A percentile compares a stretch with the other conserved stretches of the same genome.
phyloP scores from a whole-genome alignment of 2,329 filamentous ascomycete genomes.

The Lecanicillium sp. region DNA sequence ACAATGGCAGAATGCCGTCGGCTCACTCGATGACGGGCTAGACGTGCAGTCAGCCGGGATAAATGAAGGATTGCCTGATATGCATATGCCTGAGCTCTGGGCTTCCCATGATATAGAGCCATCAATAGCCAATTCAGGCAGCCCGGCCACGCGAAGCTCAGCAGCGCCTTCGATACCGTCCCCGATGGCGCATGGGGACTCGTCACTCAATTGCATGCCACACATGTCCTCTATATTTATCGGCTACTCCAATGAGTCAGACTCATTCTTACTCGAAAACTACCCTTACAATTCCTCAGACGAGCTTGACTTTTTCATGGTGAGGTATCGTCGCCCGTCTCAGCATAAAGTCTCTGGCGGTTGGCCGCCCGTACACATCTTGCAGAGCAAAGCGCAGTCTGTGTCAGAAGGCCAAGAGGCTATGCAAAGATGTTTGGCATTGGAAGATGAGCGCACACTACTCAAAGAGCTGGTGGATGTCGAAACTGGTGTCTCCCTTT shows the following conservation, averaged over 20 bases:
- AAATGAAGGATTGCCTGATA: no score
- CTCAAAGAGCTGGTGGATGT: slow-evolving; percentile 10
- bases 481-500: slow-evolving; percentile 9
- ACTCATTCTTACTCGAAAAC: slow-evolving; percentile 14
- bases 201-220: slow-evolving; percentile 1
- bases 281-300: slow-evolving; percentile 17
- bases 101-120: no score
- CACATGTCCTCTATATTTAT: slow-evolving; percentile 10
- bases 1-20: no score
- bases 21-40: no score
- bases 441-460: slow-evolving; percentile 6
- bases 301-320: slow-evolving; percentile 19
- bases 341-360: neutral
- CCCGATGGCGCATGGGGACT: no score
- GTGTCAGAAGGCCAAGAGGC: slow-evolving; percentile 5
- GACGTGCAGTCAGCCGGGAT: no score
- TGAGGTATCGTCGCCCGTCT: slow-evolving; percentile 12
- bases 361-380: slow-evolving; percentile 10
- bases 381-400: slow-evolving; percentile 10
- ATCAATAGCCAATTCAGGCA: no score
- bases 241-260: slow-evolving; percentile 6
- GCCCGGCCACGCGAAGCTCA: no score
- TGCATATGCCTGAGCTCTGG: no score
- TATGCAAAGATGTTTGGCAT: slow-evolving; percentile 7
- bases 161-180: no score